Evolutionary conservation across 805 yeast species (phyloP).

Genomic region (Schwanniomyces vanrijiae): DNA sequence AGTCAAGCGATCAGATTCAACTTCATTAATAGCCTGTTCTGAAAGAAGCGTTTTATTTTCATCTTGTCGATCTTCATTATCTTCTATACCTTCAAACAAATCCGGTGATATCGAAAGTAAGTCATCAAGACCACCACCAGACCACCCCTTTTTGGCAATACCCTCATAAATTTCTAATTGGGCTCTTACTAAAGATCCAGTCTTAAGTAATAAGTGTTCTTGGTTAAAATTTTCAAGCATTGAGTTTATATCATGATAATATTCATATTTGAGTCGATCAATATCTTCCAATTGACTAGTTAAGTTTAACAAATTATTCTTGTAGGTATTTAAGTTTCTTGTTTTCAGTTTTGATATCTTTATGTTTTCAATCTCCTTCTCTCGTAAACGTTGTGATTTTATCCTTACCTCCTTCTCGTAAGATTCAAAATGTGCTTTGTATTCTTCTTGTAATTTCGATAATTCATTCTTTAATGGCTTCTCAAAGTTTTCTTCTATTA

Average conservation of each 20-base stretch:
- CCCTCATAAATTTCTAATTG: constrained; percentile 81
- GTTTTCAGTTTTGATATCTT: constrained; percentile 58
- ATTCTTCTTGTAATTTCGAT: constrained; percentile 42
- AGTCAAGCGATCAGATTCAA: neutral
- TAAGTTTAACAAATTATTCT: constrained; percentile 62
- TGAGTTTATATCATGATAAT: constrained; percentile 62
- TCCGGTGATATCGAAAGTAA: constrained; percentile 65
- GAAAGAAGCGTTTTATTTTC: neutral
- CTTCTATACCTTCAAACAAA: constrained; percentile 17
- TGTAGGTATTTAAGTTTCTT: constrained; percentile 67
- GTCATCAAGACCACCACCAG: constrained; percentile 83
- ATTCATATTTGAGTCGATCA: constrained; percentile 72
- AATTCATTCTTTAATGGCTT: constrained; percentile 50
- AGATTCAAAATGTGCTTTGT: constrained; percentile 46
- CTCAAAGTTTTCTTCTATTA: constrained; percentile 55
- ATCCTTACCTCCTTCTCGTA: constrained; percentile 56
- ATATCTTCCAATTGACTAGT: constrained; percentile 78
- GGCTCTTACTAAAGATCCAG: constrained; percentile 70
- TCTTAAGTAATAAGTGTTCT: constrained; percentile 47
- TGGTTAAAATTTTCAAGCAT: constrained; percentile 62
- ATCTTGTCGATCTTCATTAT: neutral
- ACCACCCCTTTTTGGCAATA: constrained; percentile 81
- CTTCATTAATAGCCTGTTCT: neutral
- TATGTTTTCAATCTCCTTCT: constrained; percentile 60
- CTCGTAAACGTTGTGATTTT: constrained; percentile 52